A percentile compares a stretch with the other conserved stretches of the same genome.
Evolutionary conservation across 108 stramenopile genomes (phyloP).

Genomic region (Nitzschia palea): DNA sequence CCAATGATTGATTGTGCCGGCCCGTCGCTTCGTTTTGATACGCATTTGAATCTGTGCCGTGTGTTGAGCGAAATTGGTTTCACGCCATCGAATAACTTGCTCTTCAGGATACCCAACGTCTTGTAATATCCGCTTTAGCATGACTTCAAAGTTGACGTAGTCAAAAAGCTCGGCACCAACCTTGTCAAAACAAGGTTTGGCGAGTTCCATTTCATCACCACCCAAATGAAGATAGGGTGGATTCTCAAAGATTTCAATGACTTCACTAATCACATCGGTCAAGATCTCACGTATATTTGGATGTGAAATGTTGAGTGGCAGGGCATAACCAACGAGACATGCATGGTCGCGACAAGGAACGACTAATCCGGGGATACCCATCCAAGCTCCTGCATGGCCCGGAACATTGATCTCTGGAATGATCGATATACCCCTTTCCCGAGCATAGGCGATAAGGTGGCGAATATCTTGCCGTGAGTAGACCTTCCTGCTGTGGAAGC

Average conservation of each 20-base stretch:
- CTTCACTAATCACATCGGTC: slow-evolving; percentile 27
- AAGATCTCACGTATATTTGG: slow-evolving; percentile 14
- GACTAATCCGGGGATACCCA: slow-evolving; percentile 27
- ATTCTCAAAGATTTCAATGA: slow-evolving; percentile 21
- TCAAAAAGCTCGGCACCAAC: slow-evolving; percentile 11
- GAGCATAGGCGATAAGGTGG: slow-evolving; percentile 17
- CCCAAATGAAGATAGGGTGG: background rate
- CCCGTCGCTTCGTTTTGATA: slow-evolving; percentile 2
- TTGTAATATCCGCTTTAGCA: slow-evolving; percentile 8
- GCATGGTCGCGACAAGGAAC: slow-evolving; percentile 22
- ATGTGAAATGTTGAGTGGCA: slow-evolving; percentile 28
- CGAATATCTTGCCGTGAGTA: slow-evolving; percentile 14
- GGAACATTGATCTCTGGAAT: slow-evolving; percentile 35
- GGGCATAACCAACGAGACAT: slow-evolving; percentile 23
- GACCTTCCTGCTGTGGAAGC: slow-evolving; percentile 6
- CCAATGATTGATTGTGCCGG: slow-evolving; percentile 20
- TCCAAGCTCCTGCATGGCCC: slow-evolving; percentile 34
- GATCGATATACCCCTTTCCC: background rate
- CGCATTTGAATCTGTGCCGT: background rate
- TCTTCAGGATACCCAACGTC: slow-evolving; percentile 16
- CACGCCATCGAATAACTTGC: slow-evolving; percentile 25
- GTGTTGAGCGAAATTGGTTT: background rate
- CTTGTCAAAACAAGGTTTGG: slow-evolving; percentile 32
- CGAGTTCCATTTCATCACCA: slow-evolving; percentile 32
- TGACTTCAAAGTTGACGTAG: slow-evolving; percentile 22